These are phyloP conservation scores for Sicyos baderoa DNA, from an alignment of 306 rosid genomes.

Conservation along the genomic window DNA sequence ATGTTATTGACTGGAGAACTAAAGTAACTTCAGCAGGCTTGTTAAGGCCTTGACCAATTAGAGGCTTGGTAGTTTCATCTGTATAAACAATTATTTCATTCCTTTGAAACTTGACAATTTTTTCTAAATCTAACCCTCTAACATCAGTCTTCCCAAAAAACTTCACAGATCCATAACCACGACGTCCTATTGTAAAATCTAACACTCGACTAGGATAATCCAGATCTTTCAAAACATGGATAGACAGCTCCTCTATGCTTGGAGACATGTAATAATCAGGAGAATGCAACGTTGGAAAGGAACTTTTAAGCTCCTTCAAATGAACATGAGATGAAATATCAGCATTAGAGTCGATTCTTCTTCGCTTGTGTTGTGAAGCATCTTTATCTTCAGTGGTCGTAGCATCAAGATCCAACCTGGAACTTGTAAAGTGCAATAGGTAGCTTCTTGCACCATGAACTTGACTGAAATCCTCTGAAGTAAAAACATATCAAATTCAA, in stretches of 20 bases:
- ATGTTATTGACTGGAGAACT: slow-evolving; percentile 32
- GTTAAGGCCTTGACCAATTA: slow-evolving; percentile 73
- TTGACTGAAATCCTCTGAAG: slow-evolving; percentile 21
- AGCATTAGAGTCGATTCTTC: slow-evolving; percentile 32
- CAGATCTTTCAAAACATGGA: slow-evolving; percentile 44
- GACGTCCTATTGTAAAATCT: slow-evolving; percentile 66
- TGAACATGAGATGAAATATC: slow-evolving; percentile 20
- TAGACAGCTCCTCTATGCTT: slow-evolving; percentile 45
- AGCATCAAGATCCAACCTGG: slow-evolving; percentile 32
- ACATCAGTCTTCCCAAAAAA: slow-evolving; percentile 61
- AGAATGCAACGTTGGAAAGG: slow-evolving; percentile 40
- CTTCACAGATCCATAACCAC: slow-evolving; percentile 68
- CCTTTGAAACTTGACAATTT: slow-evolving; percentile 53
- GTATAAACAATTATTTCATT: slow-evolving; percentile 65
- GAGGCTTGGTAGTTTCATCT: slow-evolving; percentile 64
- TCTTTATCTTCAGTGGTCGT: slow-evolving; percentile 29
- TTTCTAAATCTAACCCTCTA: slow-evolving; percentile 47
- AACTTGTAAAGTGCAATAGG: slow-evolving; percentile 21
- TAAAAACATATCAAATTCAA: not conserved
- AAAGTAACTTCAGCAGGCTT: slow-evolving; percentile 90
- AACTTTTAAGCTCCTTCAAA: slow-evolving; percentile 32
- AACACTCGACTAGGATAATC: slow-evolving; percentile 59
- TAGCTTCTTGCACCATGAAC: slow-evolving; percentile 17
- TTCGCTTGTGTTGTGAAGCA: slow-evolving; percentile 34
- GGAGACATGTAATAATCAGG: slow-evolving; percentile 55